Percentiles rank a stretch among this genome's conserved stretches.
Conservation (phyloP, 305 asterid genomes). For the Fraxinus velutina region DNA sequence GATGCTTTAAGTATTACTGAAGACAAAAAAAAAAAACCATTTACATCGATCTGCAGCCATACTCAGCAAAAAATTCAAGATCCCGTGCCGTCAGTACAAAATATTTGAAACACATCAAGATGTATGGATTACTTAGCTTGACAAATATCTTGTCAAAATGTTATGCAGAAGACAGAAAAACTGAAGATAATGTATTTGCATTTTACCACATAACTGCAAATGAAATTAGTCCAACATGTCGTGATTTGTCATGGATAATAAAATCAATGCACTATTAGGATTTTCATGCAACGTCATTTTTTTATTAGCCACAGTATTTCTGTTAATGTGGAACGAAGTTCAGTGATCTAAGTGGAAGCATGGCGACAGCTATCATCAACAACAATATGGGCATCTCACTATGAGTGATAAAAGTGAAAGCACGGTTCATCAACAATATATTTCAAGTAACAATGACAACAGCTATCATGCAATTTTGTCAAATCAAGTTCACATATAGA, state of each 20-base stretch:
- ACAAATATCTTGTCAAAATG: not conserved
- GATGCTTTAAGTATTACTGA: not conserved
- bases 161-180: not conserved
- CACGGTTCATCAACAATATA: not conserved
- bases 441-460: slow-evolving; percentile 4
- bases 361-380: not conserved
- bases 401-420: not conserved
- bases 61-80: not conserved
- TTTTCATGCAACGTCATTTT: not conserved
- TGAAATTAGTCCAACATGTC: not conserved
- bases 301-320: not conserved
- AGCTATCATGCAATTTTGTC: slow-evolving; percentile 1
- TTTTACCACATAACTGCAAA: not conserved
- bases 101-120: not conserved
- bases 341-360: not conserved
- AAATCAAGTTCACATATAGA: slow-evolving; percentile 4
- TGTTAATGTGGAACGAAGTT: not conserved
- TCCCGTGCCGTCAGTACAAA: not conserved
- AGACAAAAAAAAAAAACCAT: not conserved
- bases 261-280: not conserved
- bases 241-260: not conserved
- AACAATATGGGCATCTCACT: not conserved
- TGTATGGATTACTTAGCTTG: not conserved
- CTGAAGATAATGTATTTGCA: not conserved
- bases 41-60: not conserved